phyloP scores from a whole-genome alignment of 805 yeast genomes.

The Saccharomyces eubayanus region DNA sequence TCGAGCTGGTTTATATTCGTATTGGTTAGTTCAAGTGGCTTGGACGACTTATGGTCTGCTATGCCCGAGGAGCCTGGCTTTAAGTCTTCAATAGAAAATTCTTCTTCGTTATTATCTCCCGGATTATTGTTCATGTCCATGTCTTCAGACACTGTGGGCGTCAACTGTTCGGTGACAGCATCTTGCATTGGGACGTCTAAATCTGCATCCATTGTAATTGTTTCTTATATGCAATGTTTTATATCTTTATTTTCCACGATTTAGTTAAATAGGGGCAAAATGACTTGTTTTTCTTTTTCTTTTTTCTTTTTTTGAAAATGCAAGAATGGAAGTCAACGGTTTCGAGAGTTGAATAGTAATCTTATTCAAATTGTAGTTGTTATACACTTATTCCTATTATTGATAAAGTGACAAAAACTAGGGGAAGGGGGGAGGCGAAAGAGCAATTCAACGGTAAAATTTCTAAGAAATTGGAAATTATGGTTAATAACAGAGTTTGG shows the following conservation, averaged over 20 bases:
- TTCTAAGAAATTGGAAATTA: neutral
- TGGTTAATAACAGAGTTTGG: neutral
- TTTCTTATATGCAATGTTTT: neutral
- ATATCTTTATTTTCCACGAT: neutral
- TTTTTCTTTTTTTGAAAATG: neutral
- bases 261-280: neutral
- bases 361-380: neutral
- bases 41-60: conserved; percentile 33
- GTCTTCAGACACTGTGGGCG: conserved; percentile 29
- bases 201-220: conserved; percentile 54
- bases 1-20: conserved; percentile 63
- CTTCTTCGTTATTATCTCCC: conserved; percentile 22
- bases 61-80: conserved; percentile 32
- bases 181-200: conserved; percentile 83
- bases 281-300: neutral
- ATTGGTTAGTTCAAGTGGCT: conserved; percentile 34
- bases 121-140: conserved; percentile 14
- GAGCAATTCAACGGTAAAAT: neutral
- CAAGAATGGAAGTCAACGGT: neutral
- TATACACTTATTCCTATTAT: neutral
- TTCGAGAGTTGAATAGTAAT: neutral
- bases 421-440: neutral
- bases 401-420: neutral
- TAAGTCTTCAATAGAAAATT: conserved; percentile 18
- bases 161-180: conserved; percentile 38